These are phyloP conservation scores for Pichia manshurica DNA, from an alignment of 805 yeast species.

Conservation along the genomic window DNA sequence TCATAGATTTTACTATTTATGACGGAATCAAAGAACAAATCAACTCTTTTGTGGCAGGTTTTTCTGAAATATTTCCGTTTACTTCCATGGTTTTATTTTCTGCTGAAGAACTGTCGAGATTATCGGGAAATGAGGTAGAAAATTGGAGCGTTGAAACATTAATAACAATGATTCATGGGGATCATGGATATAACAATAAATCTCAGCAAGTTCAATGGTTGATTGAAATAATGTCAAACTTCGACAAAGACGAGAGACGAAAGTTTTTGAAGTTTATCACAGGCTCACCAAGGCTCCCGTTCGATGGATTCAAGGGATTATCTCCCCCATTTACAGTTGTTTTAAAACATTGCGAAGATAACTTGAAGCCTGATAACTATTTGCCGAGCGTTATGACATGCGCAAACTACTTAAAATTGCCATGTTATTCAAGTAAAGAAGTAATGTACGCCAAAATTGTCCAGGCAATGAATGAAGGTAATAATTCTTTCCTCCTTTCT, in stretches of 20 bases:
- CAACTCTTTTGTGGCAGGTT: slow-evolving; percentile 68
- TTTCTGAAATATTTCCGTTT: slow-evolving; percentile 77
- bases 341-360: slow-evolving; percentile 71
- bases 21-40: slow-evolving; percentile 63
- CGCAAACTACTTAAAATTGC: slow-evolving; percentile 87
- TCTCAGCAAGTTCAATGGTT: slow-evolving; percentile 58
- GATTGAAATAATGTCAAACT: slow-evolving; percentile 54
- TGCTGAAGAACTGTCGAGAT: slow-evolving; percentile 61
- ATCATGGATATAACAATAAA: slow-evolving; percentile 80
- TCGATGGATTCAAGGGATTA: slow-evolving; percentile 85
- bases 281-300: slow-evolving; percentile 88
- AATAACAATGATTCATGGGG: slow-evolving; percentile 61
- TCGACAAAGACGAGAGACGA: slow-evolving; percentile 53
- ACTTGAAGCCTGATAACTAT: slow-evolving; percentile 63
- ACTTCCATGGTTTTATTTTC: slow-evolving; percentile 64
- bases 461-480: slow-evolving; percentile 82
- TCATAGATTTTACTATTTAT: slow-evolving; percentile 54
- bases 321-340: slow-evolving; percentile 86
- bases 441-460: slow-evolving; percentile 52
- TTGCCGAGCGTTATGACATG: slow-evolving; percentile 98
- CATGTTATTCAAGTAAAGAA: slow-evolving; percentile 64
- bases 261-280: slow-evolving; percentile 81
- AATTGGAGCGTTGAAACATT: slow-evolving; percentile 78
- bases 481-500: slow-evolving; percentile 79
- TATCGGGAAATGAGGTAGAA: slow-evolving; percentile 76